A percentile compares a stretch with the other conserved stretches of the same genome.
These are phyloP conservation scores for Phycomyces nitens DNA, from an alignment of 192 early-diverging fungal species.

Conservation along the genomic window DNA sequence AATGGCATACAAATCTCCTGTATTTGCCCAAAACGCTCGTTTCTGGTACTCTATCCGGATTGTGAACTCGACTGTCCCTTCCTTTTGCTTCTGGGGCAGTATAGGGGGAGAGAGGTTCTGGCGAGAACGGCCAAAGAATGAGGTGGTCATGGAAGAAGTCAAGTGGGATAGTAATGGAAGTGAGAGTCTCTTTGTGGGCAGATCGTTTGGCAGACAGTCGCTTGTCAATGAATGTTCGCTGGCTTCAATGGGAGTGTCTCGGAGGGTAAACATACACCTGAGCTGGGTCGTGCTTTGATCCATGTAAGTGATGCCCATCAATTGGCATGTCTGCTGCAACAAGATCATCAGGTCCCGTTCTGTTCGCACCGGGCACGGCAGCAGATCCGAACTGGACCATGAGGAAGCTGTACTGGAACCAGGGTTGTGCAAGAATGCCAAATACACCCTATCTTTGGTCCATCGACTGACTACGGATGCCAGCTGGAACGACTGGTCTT, in stretches of 20 bases:
- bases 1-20: background rate
- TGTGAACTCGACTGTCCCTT: slow-evolving; percentile 17
- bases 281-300: slow-evolving; percentile 7
- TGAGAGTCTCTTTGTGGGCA: slow-evolving; percentile 17
- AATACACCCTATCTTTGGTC: too few relatives aligned
- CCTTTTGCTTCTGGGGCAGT: slow-evolving; percentile 10
- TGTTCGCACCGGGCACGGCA: background rate
- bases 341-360: slow-evolving; percentile 26
- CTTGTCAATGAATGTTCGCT: too few relatives aligned
- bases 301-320: slow-evolving; percentile 31
- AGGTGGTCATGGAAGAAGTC: slow-evolving; percentile 15
- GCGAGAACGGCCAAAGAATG: slow-evolving; percentile 6
- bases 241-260: slow-evolving; percentile 3
- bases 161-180: slow-evolving; percentile 20
- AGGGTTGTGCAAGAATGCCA: too few relatives aligned
- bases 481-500: too few relatives aligned
- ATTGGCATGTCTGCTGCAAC: slow-evolving; percentile 19
- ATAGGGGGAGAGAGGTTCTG: background rate
- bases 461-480: too few relatives aligned
- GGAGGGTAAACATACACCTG: slow-evolving; percentile 20
- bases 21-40: background rate
- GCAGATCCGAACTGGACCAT: too few relatives aligned
- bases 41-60: slow-evolving; percentile 11
- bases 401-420: too few relatives aligned
- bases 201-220: background rate